Conservation (phyloP, 495 filamentous ascomycete genomes). For the Podospora anserina region DNA sequence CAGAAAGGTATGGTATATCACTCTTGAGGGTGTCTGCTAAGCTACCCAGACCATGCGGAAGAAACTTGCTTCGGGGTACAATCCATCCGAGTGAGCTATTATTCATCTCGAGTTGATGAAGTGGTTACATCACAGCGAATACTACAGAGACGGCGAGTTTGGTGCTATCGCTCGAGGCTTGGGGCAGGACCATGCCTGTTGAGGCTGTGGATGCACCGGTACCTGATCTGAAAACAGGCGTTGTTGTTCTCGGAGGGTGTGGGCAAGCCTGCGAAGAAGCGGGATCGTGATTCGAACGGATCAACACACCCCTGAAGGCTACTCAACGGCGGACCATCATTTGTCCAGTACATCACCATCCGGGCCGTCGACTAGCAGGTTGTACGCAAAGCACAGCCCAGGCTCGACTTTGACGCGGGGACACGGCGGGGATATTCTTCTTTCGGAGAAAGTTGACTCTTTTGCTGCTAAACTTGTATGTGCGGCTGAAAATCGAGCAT, state of each 20-base stretch:
- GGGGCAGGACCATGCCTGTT: background rate
- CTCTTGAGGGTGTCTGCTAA: background rate
- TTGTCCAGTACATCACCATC: background rate
- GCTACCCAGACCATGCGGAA: background rate
- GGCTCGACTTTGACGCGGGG: constrained; percentile 7
- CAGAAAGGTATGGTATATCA: background rate
- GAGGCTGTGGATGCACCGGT: constrained; percentile 3
- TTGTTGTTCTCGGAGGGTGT: background rate
- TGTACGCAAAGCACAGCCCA: constrained; percentile 5
- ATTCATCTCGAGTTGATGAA: constrained; percentile 28
- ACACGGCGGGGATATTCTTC: constrained; percentile 13
- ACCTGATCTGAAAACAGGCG: background rate
- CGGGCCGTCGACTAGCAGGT: constrained; percentile 11
- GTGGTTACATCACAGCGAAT: constrained; percentile 7
- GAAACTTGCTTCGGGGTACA: background rate
- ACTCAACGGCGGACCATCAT: background rate
- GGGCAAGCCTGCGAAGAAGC: background rate
- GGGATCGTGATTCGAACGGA: background rate
- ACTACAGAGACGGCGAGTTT: background rate
- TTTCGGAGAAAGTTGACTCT: background rate
- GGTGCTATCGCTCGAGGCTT: constrained; percentile 4
- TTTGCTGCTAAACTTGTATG: constrained; percentile 19
- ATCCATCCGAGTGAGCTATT: constrained; percentile 10
- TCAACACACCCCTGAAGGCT: background rate
- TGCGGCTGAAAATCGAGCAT: constrained; percentile 20